phyloP scores from a whole-genome alignment of 2,329 filamentous ascomycete species.

The Fusarium sp. region DNA sequence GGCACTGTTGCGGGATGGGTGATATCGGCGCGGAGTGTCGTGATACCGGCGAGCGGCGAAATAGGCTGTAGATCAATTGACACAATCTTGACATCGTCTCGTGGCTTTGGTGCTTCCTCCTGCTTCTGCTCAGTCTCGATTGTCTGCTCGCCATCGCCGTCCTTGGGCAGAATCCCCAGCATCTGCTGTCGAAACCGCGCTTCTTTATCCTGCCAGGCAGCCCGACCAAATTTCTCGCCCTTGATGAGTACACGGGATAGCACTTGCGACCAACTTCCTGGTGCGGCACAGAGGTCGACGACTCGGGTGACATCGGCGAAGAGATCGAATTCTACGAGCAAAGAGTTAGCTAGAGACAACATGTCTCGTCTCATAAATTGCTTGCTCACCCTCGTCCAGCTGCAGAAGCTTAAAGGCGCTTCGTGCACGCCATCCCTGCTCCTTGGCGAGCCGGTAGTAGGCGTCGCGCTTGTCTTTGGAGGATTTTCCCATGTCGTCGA shows the following conservation, averaged over 20 bases:
- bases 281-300: slow-evolving; percentile 94
- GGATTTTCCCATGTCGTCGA: slow-evolving; percentile 83
- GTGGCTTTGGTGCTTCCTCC: slow-evolving; percentile 53
- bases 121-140: slow-evolving; percentile 19
- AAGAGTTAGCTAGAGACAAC: slow-evolving; percentile 16
- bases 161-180: slow-evolving; percentile 61
- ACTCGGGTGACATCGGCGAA: slow-evolving; percentile 91
- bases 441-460: slow-evolving; percentile 97
- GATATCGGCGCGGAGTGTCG: slow-evolving; percentile 92
- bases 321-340: slow-evolving; percentile 82
- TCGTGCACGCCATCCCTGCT: slow-evolving; percentile 96
- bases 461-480: slow-evolving; percentile 99
- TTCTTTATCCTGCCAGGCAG: slow-evolving; percentile 88
- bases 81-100: slow-evolving; percentile 88
- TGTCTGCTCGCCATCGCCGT: slow-evolving; percentile 37
- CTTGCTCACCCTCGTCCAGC: slow-evolving; percentile 76
- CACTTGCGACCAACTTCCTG: slow-evolving; percentile 97
- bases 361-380: background rate
- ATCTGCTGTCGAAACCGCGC: slow-evolving; percentile 71
- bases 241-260: slow-evolving; percentile 93
- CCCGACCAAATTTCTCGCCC: slow-evolving; percentile 87
- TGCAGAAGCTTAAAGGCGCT: slow-evolving; percentile 98
- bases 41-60: slow-evolving; percentile 91
- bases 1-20: slow-evolving; percentile 96
- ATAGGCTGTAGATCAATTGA: slow-evolving; percentile 97